A percentile compares a stretch with the other conserved stretches of the same genome.
Evolutionary conservation across 768 basidiomycete species (phyloP).

Genomic region (Amanita polypyramis): DNA sequence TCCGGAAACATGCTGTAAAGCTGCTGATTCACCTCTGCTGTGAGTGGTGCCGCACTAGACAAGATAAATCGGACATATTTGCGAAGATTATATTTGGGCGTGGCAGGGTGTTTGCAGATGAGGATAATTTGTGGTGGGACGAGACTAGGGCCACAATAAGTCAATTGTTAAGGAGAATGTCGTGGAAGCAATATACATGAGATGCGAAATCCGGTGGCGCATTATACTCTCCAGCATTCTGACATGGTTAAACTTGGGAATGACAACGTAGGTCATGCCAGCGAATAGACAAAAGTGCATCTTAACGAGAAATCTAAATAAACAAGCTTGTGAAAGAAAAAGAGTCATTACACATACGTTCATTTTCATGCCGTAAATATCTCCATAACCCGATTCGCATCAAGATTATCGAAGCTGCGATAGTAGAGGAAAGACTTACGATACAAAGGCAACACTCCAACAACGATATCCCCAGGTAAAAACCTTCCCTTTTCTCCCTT

Average conservation of each 20-base stretch:
- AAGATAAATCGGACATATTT: conserved; percentile 37
- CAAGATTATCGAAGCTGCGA: no score
- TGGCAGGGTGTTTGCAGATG: conserved; percentile 38
- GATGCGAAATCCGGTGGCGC: background rate
- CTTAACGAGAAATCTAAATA: no score
- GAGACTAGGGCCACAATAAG: conserved; percentile 22
- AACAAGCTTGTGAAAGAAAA: no score
- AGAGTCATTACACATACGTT: no score
- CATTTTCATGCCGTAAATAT: no score
- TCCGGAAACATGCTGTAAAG: conserved; percentile 40
- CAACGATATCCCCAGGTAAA: no score
- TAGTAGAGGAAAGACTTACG: no score
- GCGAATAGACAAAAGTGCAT: no score
- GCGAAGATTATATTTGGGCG: conserved; percentile 16
- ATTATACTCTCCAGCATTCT: background rate
- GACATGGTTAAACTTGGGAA: background rate
- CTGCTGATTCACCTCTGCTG: conserved; percentile 39
- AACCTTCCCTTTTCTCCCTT: no score
- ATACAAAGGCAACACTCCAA: background rate
- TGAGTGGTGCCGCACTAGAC: conserved; percentile 47
- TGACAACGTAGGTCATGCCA: background rate
- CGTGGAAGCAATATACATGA: background rate
- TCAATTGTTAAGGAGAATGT: background rate
- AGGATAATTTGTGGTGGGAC: conserved; percentile 50
- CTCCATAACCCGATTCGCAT: no score